These are phyloP conservation scores for Fusarium sp. DNA, from an alignment of 2,329 filamentous ascomycete species.

Conservation along the genomic window DNA sequence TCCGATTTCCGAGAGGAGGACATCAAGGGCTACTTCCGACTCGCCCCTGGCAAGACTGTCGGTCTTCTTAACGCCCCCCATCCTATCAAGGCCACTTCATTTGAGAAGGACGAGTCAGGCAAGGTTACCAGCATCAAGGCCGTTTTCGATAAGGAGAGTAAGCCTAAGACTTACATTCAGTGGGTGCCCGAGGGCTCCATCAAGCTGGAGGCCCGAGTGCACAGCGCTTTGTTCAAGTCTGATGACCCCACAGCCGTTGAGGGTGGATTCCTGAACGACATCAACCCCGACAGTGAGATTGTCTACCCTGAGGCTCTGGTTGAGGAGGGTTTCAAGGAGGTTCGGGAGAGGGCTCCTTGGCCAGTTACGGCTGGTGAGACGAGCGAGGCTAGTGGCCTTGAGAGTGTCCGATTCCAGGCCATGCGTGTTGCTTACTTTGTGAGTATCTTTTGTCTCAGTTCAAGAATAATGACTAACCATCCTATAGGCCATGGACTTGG, in stretches of 20 bases:
- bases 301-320: constrained; percentile 83
- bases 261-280: constrained; percentile 83
- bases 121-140: constrained; percentile 73
- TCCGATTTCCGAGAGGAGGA: constrained; percentile 82
- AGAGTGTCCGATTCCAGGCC: constrained; percentile 89
- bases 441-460: constrained; percentile 44
- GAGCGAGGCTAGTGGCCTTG: constrained; percentile 70
- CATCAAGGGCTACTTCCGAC: constrained; percentile 81
- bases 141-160: constrained; percentile 74
- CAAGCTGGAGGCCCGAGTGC: constrained; percentile 79
- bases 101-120: constrained; percentile 73
- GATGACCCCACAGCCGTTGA: constrained; percentile 82
- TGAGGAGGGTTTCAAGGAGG: constrained; percentile 84
- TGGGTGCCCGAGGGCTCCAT: constrained; percentile 81
- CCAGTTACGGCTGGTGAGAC: constrained; percentile 81
- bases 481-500: constrained; percentile 76
- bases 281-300: constrained; percentile 86
- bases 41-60: constrained; percentile 81
- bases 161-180: constrained; percentile 87
- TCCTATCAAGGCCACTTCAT: constrained; percentile 76
- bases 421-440: constrained; percentile 89
- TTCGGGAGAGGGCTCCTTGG: constrained; percentile 80
- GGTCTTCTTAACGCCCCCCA: constrained; percentile 78
- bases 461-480: constrained; percentile 17
- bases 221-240: constrained; percentile 87